Base-by-base conservation (phyloP, 805 yeast species). In the Pichia phayaonensis region DNA sequence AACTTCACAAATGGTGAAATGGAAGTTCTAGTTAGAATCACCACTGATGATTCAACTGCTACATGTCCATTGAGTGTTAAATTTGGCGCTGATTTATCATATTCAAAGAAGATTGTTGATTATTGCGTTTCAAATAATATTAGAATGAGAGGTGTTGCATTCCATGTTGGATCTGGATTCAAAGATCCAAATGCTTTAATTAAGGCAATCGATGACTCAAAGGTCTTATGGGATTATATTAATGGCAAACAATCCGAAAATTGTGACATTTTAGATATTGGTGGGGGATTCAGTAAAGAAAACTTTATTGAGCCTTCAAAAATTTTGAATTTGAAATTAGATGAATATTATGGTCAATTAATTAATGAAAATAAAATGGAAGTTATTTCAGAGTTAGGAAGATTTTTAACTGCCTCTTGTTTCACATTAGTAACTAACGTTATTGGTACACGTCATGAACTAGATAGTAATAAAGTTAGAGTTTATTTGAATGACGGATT, bases 81-180 rank as follows among this genome's bases (percentile, higher is more conserved):
- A 68, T 92, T 86, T 65, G 99, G 99, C 29, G 90, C 96, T 45
- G 72, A 83, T 23, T 59, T 86, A 54, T 65, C 68, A 2, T 71
- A 74, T 22, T 82, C 86, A 4, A 61, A 72, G 40, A 60, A 68
- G 18, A 71, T 92, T 61, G 72, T 92, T 54, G 72, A 75, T 8
- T 66, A 76, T 52, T 92, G 95, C 44, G 71, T 75, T 51, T 73
- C 74, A 48, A 69, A 89, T 47, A 80, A 72, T 1, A 74, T 92
- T 58, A 71, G 78, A 53, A 77, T 92, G 38, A 79, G 70, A 16
- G 99, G 99, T 47, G 90, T 90, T 36, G 90, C 96, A 4, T 92
- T 92, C 77, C 99, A 92, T 65, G 87, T 90, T 53, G 99, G 99
- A 1, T 87, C 96, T 2, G 98, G 97, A 34, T 92, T 96, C 15